Base-by-base conservation (phyloP, 2,329 filamentous ascomycete species). In the Colletotrichum costaricense region DNA sequence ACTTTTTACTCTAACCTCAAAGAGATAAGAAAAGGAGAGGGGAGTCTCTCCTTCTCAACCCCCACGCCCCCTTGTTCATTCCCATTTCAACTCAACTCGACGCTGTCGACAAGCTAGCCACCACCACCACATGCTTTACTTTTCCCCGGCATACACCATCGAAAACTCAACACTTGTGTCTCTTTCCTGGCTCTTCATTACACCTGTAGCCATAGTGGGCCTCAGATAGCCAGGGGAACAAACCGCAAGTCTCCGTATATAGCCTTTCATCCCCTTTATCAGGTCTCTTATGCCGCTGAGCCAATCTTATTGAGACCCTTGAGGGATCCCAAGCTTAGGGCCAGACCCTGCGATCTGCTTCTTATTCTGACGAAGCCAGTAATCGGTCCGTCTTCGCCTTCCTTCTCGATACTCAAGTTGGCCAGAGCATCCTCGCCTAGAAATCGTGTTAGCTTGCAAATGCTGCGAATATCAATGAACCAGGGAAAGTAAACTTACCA, bases 281-380 rank as follows among this genome's bases (percentile, higher is more conserved):
- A 22, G 38, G 28, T 30, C 11, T 35, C 33, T 77, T 73, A 83
- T 66, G 82, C 83, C 38, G 81, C 79, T 38, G 85, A 85, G 71
- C 89, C 90, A 78, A 93, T 92, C 85, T 96, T 97, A 86, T 95
- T 98, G 75, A 99, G 86, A 2, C 97, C 97, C 86, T 98, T 99
- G 79, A 99, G 87, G 63, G 95, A 97, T 38, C 97, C 97, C 76
- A 99, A 87, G 85, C 96, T 98, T 78, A 99, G 87, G 12, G 97
- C 97, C 80, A 99, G 87, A 62, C 97, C 97, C 86, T 99, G 97
- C 49, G 95, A 98, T 81, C 97, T 93, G 87, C 95, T 98, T 85
- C 97, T 92, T 90, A 99, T 99, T 82, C 97, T 93, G 76, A 99
- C 95, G 83, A 99, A 99, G 57, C 97, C 97, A 55, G 96, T 98